Evolutionary conservation across 345 rosid genomes (phyloP), one percentile per base, ranked within the genome.

Genomic region (Gossypium rotundifolium): DNA sequence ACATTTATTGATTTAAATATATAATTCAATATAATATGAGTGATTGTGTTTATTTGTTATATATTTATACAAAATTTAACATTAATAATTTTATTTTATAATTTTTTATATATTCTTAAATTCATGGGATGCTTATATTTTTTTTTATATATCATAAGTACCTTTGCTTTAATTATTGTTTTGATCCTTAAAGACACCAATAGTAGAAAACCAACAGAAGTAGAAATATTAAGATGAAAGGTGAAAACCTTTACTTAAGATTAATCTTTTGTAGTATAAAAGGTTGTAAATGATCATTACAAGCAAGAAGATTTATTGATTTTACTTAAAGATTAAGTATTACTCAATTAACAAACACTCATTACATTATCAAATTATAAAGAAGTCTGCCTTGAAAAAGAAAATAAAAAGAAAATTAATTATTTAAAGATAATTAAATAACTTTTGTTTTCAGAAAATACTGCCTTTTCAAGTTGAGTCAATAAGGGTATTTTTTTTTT

Each of bases 321-420:
- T 23, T 59, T 23, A 59, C 63, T 59, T 59, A 59, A 59, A 59
- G 33, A 59, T 59, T 59, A 59, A 59, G 63, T 23, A 59, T 59
- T 25, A 12, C 62, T 59, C 63, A 59, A 25, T 23, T 59, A 59
- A 59, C 63, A 23, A 59, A 12, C 38, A 59, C n/a, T 59, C 64
- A 13, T 25, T 59, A 27, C 38, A 59, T 59, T 23, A 25, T 59
- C 64, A 59, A 59, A 59, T 4, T 23, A 59, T 7, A 52, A 59
- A 45, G 11, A 46, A 46, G 13, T 46, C 51, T 9, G 3, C 2
- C 11, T 2, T 11, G 16, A 46, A 33, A 33, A 33, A 33, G 40
- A 33, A 5, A 33, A 33, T 4, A 33, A 33, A 33, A 33, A 33
- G 40, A 33, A 33, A 33, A 33, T 33, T 3, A 33, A 33, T 33